Percentiles rank a stretch among this genome's conserved stretches.
phyloP scores from a whole-genome alignment of 1,139 yeast species.

The Wickerhamomyces sp. region DNA sequence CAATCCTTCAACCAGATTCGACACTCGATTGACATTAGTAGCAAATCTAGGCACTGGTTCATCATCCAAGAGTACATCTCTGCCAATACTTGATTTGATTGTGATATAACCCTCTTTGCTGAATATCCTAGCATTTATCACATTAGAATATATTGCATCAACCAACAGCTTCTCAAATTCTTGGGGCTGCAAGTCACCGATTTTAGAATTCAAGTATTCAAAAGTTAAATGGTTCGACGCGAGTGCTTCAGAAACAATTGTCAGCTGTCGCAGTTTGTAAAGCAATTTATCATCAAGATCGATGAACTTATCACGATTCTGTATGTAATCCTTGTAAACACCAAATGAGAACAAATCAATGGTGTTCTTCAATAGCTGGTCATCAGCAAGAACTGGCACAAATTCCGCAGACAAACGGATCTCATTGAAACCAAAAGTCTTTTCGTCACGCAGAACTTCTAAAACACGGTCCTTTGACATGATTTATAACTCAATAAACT shows the following conservation, averaged over 20 bases:
- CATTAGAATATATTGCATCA: constrained; percentile 14
- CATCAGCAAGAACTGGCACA: constrained; percentile 2
- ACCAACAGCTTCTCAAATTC: constrained; percentile 21
- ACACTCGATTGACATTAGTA: constrained; percentile 4
- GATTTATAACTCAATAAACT: too few relatives aligned
- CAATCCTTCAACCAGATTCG: constrained; percentile 12
- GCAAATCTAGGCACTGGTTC: constrained; percentile 12
- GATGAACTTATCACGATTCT: constrained; percentile 10
- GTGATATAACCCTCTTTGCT: constrained; percentile 16
- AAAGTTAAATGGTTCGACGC: constrained; percentile 12
- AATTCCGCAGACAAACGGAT: constrained; percentile 9
- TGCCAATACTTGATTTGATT: constrained; percentile 20
- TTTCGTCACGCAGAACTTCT: constrained; percentile 11
- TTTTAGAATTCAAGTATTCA: constrained; percentile 8
- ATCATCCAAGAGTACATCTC: constrained; percentile 17
- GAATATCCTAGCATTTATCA: constrained; percentile 19
- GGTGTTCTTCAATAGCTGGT: constrained; percentile 18
- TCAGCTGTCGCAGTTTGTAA: constrained; percentile 28
- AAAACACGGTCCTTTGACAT: background rate
- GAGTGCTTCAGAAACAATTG: constrained; percentile 23
- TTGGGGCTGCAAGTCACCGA: constrained; percentile 8
- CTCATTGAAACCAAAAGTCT: constrained; percentile 21
- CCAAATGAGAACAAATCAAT: constrained; percentile 31
- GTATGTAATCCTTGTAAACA: constrained; percentile 21
- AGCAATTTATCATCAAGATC: constrained; percentile 20